Evolutionary conservation across 2,329 filamentous ascomycete genomes (phyloP).

Genomic region (Trichoderma breve): DNA sequence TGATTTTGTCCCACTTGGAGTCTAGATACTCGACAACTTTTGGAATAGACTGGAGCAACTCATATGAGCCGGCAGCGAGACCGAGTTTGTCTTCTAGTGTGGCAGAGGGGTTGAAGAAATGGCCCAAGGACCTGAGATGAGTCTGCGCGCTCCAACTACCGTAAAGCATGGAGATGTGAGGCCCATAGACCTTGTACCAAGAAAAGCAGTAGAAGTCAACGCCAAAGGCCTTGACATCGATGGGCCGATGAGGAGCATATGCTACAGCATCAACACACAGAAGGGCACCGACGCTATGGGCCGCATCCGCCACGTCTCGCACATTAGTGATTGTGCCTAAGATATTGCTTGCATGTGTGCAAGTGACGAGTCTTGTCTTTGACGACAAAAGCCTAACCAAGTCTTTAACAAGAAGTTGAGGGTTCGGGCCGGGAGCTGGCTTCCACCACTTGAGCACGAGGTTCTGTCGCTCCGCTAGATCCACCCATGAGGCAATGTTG

Average conservation of each 20-base stretch:
- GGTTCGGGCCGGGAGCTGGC: constrained; percentile 49
- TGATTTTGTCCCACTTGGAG: constrained; percentile 50
- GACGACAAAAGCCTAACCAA: constrained; percentile 58
- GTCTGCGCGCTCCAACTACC: constrained; percentile 56
- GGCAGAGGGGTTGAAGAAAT: constrained; percentile 64
- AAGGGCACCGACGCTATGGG: constrained; percentile 52
- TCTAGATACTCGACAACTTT: constrained; percentile 61
- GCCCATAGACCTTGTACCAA: constrained; percentile 83
- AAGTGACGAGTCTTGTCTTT: constrained; percentile 68
- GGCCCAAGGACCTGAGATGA: constrained; percentile 54
- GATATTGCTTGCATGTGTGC: constrained; percentile 72
- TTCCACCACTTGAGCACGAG: constrained; percentile 70
- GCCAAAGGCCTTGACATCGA: constrained; percentile 66
- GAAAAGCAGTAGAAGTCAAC: constrained; percentile 77
- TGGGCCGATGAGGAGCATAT: constrained; percentile 67
- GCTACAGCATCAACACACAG: constrained; percentile 75
- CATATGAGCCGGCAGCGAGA: constrained; percentile 68
- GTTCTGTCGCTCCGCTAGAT: constrained; percentile 59
- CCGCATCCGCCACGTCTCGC: constrained; percentile 51
- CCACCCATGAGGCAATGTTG: constrained; percentile 72
- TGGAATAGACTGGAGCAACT: constrained; percentile 63
- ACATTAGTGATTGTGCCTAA: constrained; percentile 69
- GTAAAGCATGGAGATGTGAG: constrained; percentile 71
- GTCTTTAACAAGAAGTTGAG: constrained; percentile 56
- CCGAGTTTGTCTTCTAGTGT: constrained; percentile 66